phyloP scores from a whole-genome alignment of 345 rosid species.

The Boechera retrofracta region DNA sequence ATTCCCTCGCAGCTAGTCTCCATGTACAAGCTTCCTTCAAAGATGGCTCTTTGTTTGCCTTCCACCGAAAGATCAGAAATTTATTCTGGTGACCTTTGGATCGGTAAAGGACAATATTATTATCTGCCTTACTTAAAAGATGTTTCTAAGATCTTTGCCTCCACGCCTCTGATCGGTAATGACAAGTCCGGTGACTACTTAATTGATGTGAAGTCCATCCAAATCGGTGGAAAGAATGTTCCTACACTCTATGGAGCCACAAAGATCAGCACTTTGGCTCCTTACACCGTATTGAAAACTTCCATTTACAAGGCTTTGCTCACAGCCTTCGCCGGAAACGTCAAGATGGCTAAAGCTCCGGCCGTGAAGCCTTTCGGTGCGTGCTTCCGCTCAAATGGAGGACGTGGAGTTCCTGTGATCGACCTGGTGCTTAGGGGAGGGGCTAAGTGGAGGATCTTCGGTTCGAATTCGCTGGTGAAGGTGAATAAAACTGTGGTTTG shows the following conservation, averaged over 20 bases:
- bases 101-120: conserved; percentile 31
- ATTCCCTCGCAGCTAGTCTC: conserved; percentile 11
- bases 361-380: conserved; percentile 41
- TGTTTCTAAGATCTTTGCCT: conserved; percentile 23
- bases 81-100: background rate
- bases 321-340: background rate
- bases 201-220: conserved; percentile 41
- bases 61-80: background rate
- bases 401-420: conserved; percentile 39
- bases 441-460: conserved; percentile 48
- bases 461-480: conserved; percentile 48
- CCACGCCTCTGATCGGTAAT: conserved; percentile 33
- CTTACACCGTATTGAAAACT: conserved; percentile 40
- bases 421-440: conserved; percentile 36
- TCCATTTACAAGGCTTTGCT: conserved; percentile 45
- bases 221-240: conserved; percentile 23
- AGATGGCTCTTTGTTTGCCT: conserved; percentile 42
- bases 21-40: background rate
- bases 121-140: conserved; percentile 3
- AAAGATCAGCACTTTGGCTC: conserved; percentile 42
- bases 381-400: conserved; percentile 36
- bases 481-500: conserved; percentile 41
- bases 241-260: conserved; percentile 26
- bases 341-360: conserved; percentile 25
- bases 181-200: conserved; percentile 34